These are phyloP conservation scores for Rhododendron williamsianum DNA, from an alignment of 148 eudicot genomes.

Conservation along the genomic window DNA sequence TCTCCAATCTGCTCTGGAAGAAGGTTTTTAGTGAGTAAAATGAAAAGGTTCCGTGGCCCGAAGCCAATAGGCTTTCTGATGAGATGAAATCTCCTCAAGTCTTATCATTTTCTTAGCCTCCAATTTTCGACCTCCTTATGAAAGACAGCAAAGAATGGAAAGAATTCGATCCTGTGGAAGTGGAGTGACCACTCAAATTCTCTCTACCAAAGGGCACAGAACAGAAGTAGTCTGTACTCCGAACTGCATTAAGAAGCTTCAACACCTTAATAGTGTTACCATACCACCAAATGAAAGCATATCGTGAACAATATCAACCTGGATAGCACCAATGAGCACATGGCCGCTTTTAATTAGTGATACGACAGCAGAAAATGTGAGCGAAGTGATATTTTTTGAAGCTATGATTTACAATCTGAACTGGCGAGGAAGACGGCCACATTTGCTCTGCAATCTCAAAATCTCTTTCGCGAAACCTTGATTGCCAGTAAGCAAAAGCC, in stretches of 20 bases:
- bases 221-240: background rate
- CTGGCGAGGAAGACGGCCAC: conserved; percentile 60
- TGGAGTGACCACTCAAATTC: background rate
- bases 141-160: background rate
- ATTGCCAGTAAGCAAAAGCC: conserved; percentile 80
- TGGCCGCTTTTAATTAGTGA: background rate
- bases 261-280: background rate
- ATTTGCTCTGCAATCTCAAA: conserved; percentile 64
- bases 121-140: background rate
- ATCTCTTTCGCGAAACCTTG: conserved; percentile 86
- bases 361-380: background rate
- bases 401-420: conserved; percentile 47
- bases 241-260: background rate
- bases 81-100: background rate
- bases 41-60: background rate
- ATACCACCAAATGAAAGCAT: conserved; percentile 1
- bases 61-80: background rate
- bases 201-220: background rate
- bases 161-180: background rate
- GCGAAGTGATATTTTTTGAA: background rate
- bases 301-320: background rate
- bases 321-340: background rate
- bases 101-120: background rate
- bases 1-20: background rate
- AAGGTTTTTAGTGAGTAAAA: background rate